Base-by-base conservation (phyloP, 2,329 filamentous ascomycete genomes). In the Talaromyces sp. region DNA sequence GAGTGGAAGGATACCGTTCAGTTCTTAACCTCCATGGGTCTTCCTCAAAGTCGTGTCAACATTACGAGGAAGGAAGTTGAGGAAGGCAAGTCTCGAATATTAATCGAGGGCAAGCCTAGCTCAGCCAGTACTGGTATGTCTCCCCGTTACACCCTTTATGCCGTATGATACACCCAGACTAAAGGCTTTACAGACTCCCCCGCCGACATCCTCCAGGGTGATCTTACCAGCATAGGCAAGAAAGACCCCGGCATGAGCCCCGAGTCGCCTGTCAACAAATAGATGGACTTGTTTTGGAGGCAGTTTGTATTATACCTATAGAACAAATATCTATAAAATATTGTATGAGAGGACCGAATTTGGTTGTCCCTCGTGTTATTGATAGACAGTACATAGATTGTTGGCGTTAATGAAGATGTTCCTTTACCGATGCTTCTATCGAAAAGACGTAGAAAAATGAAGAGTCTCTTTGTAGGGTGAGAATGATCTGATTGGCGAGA, bases 1-100 rank as follows among this genome's bases (percentile, higher is more conserved):
- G 92, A 96, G 76, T 96, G 92, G 92, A 88, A 82, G 72, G 87
- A 96, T 65, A 86, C 79, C 5, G 77, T 88, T 14, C 67, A 74
- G 1, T 88, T 82, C 70, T 76, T 88, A 23, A 80, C 79, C 25
- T 85, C 83, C 46, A 88, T 88, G 86, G 86, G 86, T 54, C 75
- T 87, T 68, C 80, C 78, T 79, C 61, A 84, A 82, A 78, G 78
- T 75, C 85, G 86, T 73, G 77, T 86, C 60, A 73, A 70, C 14
- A 72, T 87, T 64, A 83, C 81, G 2, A 77, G 86, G 64, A 79
- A 81, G 68, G 84, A 88, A 21, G 85, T 88, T 6, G 84, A 87
- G 76, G 79, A 71, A 56, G 86, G 86, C 2, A 77, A 77, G 62
- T 79, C 81, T 5, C 78, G 78, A 37, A 77, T 80, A 42, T 72